A percentile compares a stretch with the other conserved stretches of the same genome.
Evolutionary conservation across 805 yeast species (phyloP).

Genomic region (Pichia heedii): DNA sequence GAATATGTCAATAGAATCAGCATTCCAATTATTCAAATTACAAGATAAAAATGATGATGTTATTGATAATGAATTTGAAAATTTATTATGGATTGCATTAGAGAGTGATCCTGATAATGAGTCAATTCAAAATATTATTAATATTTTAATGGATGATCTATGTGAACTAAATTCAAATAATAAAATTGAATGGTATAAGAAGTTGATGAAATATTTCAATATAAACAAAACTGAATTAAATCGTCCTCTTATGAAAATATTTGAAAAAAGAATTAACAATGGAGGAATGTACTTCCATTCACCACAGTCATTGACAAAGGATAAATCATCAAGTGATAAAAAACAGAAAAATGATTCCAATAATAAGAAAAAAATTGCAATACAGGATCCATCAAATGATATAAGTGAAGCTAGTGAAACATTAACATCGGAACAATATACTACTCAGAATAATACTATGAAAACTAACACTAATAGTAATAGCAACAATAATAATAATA

Average conservation of each 20-base stretch:
- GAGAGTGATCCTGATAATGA: conserved; percentile 20
- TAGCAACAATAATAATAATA: not conserved
- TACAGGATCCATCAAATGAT: conserved; percentile 14
- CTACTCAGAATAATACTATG: not conserved
- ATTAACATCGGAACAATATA: conserved; percentile 6
- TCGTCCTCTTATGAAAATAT: conserved; percentile 17
- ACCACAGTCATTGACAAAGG: not conserved
- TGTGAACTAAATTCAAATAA: conserved; percentile 10
- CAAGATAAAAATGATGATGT: conserved; percentile 4
- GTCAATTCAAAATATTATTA: conserved; percentile 16
- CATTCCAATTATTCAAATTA: conserved; percentile 23
- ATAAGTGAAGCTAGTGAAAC: conserved; percentile 14
- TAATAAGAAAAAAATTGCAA: not conserved
- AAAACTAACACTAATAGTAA: too few species aligned
- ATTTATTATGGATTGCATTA: conserved; percentile 26
- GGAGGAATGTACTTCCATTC: conserved; percentile 24
- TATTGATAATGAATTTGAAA: conserved; percentile 14
- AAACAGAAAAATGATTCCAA: not conserved
- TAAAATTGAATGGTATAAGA: conserved; percentile 22
- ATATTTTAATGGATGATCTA: conserved; percentile 16
- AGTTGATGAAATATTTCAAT: conserved; percentile 20
- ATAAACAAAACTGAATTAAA: conserved; percentile 18
- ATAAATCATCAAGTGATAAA: not conserved
- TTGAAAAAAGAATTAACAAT: conserved; percentile 23
- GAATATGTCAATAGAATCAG: conserved; percentile 21